These are phyloP conservation scores for Dendrobium catenatum DNA, from an alignment of 106 monocot genomes.

Conservation along the genomic window DNA sequence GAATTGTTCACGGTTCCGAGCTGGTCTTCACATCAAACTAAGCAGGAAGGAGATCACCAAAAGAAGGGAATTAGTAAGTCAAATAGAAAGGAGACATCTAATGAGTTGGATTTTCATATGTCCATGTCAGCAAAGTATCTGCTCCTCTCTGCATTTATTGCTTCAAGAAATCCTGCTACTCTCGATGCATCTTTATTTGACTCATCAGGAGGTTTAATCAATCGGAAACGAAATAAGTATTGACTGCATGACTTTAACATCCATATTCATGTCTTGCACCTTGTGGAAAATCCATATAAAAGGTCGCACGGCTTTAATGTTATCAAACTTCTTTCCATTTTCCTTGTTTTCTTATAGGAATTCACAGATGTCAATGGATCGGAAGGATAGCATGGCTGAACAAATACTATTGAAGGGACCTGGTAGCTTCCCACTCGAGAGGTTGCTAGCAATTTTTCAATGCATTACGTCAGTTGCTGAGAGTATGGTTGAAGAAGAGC, in stretches of 20 bases:
- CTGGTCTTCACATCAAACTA: constrained; percentile 12
- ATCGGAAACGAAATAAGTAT: constrained; percentile 71
- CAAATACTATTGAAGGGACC: constrained; percentile 84
- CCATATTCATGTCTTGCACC: not conserved
- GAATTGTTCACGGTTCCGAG: constrained; percentile 44
- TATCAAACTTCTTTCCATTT: not conserved
- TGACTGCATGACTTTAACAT: not conserved
- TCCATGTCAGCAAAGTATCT: constrained; percentile 84
- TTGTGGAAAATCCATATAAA: not conserved
- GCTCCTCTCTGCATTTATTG: constrained; percentile 85
- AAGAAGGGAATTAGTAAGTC: constrained; percentile 35
- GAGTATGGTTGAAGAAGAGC: constrained; percentile 20
- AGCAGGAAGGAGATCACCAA: constrained; percentile 16
- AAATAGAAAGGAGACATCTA: constrained; percentile 19
- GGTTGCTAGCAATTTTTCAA: constrained; percentile 87
- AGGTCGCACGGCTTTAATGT: too few species aligned
- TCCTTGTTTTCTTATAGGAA: constrained; percentile 33
- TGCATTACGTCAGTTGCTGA: constrained; percentile 79
- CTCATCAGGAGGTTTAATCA: constrained; percentile 54
- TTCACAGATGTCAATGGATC: constrained; percentile 48
- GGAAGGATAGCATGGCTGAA: constrained; percentile 50
- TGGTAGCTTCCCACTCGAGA: constrained; percentile 87
- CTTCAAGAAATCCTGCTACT: constrained; percentile 91
- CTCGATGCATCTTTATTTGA: constrained; percentile 91
- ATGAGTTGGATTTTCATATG: constrained; percentile 89